Conservation (phyloP, 805 yeast species). For the Dipodascus albidus region DNA sequence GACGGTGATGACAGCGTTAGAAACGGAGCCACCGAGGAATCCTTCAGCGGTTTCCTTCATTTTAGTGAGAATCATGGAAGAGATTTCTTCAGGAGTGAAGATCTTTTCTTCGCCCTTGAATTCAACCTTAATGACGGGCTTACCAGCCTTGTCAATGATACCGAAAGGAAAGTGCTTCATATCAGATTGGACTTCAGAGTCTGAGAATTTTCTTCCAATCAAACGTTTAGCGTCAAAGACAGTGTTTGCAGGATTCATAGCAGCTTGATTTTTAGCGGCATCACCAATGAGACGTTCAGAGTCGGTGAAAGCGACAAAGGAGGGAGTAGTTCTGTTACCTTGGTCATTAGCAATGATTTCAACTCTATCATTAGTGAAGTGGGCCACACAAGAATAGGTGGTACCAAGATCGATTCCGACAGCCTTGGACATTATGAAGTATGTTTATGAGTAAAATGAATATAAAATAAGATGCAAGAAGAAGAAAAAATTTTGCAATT, state of each 20-base stretch:
- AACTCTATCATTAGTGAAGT: constrained; percentile 68
- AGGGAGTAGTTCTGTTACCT: constrained; percentile 96
- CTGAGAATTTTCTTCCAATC: constrained; percentile 71
- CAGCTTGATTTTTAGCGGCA: constrained; percentile 96
- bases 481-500: not conserved
- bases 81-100: constrained; percentile 88
- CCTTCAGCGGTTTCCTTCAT: constrained; percentile 92
- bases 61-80: constrained; percentile 81
- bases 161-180: constrained; percentile 82
- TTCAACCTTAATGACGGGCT: constrained; percentile 79
- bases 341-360: constrained; percentile 93
- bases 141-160: constrained; percentile 62
- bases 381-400: constrained; percentile 93
- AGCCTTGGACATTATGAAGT: constrained; percentile 36
- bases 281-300: constrained; percentile 90
- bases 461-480: not conserved
- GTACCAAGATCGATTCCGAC: constrained; percentile 87
- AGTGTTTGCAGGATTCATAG: constrained; percentile 85
- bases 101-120: constrained; percentile 75
- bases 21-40: constrained; percentile 69
- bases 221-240: constrained; percentile 91
- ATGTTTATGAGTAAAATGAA: not conserved
- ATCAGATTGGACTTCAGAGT: constrained; percentile 65
- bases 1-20: constrained; percentile 88
- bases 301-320: constrained; percentile 90